Percentiles rank a stretch among this genome's conserved stretches.
Conservation (phyloP, 2,329 filamentous ascomycete species). For the Tolypocladium endophyticum region DNA sequence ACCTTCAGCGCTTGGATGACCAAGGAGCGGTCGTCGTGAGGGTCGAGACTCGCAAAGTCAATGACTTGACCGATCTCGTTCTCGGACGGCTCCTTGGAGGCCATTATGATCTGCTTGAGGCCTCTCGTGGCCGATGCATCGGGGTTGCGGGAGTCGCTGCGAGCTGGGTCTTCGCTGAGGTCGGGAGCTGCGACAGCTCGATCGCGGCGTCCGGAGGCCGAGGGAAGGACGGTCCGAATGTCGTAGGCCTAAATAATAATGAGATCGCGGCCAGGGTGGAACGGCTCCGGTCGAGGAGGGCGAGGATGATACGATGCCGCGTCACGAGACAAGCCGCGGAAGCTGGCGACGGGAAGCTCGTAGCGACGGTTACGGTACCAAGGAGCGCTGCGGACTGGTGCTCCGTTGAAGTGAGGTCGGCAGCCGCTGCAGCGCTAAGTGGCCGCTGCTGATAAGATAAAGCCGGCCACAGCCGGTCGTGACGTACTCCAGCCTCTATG, state of each 20-base stretch:
- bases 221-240: background rate
- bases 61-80: constrained; percentile 27
- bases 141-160: background rate
- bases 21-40: constrained; percentile 24
- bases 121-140: background rate
- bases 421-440: background rate
- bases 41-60: constrained; percentile 28
- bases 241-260: background rate
- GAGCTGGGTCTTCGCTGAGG: background rate
- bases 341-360: background rate
- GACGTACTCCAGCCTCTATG: background rate
- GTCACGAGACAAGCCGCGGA: background rate
- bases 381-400: background rate
- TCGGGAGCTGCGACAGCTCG: background rate
- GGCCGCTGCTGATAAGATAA: background rate
- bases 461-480: background rate
- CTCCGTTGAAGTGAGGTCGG: background rate
- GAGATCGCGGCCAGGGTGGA: background rate
- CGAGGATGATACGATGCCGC: background rate
- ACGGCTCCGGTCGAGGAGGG: background rate
- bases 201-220: background rate
- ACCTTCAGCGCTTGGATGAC: constrained; percentile 32
- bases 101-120: constrained; percentile 12
- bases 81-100: constrained; percentile 24
- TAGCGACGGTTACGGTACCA: background rate